Percentiles rank a stretch among this genome's conserved stretches.
These are phyloP conservation scores for Ustilago curta DNA, from an alignment of 1,284 basidiomycete species.

Conservation along the genomic window DNA sequence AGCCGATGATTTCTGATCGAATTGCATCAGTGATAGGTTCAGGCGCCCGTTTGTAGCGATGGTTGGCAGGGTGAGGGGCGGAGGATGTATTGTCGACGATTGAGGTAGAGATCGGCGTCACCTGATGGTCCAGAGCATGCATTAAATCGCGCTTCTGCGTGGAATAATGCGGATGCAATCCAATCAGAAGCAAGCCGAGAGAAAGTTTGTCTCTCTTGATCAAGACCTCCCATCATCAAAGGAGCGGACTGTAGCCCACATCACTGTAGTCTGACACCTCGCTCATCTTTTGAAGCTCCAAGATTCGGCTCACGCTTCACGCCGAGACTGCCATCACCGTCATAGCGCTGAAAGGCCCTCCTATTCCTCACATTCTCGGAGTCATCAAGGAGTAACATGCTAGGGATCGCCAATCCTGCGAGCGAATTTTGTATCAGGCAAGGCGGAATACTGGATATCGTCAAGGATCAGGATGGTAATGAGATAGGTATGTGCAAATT, in stretches of 20 bases:
- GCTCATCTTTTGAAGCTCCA: not conserved
- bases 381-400: not conserved
- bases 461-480: constrained; percentile 19
- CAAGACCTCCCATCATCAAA: not conserved
- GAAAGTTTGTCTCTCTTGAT: not conserved
- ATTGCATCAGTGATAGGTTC: not conserved
- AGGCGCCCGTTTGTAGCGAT: no score
- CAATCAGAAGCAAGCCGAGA: constrained; percentile 1
- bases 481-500: constrained; percentile 17
- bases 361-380: not conserved
- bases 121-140: not conserved
- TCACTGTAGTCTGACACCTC: no score
- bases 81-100: no score
- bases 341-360: not conserved
- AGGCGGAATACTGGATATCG: constrained; percentile 19
- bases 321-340: not conserved
- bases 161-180: not conserved
- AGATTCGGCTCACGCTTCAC: not conserved
- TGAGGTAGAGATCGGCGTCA: not conserved
- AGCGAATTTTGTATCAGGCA: constrained; percentile 20
- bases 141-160: not conserved
- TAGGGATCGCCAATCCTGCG: constrained; percentile 6
- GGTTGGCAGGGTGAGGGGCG: no score
- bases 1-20: not conserved
- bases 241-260: no score